These are phyloP conservation scores for Babesia caballi DNA, from an alignment of 169 alveolate genomes.

Conservation along the genomic window DNA sequence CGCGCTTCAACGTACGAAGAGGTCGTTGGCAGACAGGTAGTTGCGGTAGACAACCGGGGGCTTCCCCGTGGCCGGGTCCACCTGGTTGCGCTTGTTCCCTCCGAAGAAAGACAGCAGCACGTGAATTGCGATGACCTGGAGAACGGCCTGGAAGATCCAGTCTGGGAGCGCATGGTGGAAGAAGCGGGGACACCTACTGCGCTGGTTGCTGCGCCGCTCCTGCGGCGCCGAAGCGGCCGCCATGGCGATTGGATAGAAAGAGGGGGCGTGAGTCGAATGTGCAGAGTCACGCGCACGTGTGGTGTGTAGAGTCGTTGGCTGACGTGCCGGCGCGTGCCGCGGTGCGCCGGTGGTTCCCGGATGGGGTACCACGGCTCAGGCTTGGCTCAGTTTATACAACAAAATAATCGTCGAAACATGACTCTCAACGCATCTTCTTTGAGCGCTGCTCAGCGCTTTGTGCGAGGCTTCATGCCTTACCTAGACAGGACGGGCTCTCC, in stretches of 20 bases:
- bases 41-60: conserved; percentile 3
- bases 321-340: not conserved
- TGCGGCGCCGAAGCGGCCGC: conserved; percentile 7
- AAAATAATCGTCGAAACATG: not conserved
- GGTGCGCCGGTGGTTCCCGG: not conserved
- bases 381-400: not conserved
- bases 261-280: no score
- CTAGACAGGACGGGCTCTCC: conserved; percentile 64
- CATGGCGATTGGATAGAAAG: not conserved
- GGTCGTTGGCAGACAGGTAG: conserved; percentile 13
- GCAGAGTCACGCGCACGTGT: not conserved
- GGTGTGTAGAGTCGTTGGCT: not conserved
- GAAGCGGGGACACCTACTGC: not conserved
- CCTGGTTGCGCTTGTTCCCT: not conserved
- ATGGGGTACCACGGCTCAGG: not conserved
- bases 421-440: conserved; percentile 18
- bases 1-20: conserved; percentile 16
- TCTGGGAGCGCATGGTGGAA: not conserved
- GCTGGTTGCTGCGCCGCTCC: not conserved
- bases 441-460: conserved; percentile 41
- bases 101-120: conserved; percentile 19
- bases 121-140: conserved; percentile 28
- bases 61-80: conserved; percentile 10
- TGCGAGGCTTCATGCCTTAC: conserved; percentile 25
- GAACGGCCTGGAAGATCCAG: conserved; percentile 38